A percentile compares a stretch with the other conserved stretches of the same genome.
Evolutionary conservation across 1,284 basidiomycete genomes (phyloP).

Genomic region (Sanghuangporus sanghuang): DNA sequence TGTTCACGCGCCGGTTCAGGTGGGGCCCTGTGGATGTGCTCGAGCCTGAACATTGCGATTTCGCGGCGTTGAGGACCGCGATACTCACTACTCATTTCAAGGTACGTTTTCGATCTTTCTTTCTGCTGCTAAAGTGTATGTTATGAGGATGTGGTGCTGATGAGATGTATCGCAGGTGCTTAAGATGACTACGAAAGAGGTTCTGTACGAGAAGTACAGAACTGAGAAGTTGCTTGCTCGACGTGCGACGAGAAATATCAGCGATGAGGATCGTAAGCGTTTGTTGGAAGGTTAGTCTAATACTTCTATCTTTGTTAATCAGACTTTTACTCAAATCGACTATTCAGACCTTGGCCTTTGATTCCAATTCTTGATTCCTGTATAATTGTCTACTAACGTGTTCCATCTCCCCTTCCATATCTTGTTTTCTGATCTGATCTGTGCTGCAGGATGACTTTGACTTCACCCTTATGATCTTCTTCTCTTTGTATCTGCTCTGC

Average conservation of each 20-base stretch:
- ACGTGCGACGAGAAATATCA: conserved; percentile 71
- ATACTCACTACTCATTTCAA: conserved; percentile 77
- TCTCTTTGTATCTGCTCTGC: not conserved
- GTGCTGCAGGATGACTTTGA: not conserved
- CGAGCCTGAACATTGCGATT: conserved; percentile 78
- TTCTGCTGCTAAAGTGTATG: not conserved
- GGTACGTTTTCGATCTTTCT: conserved; percentile 35
- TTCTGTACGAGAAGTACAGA: conserved; percentile 78
- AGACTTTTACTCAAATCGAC: not conserved
- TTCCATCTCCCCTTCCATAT: not conserved
- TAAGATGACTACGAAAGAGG: conserved; percentile 74
- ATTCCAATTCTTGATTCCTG: conserved; percentile 5
- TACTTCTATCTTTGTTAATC: conserved; percentile 16
- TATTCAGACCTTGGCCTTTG: conserved; percentile 39
- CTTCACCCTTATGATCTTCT: not conserved
- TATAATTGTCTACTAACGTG: not conserved
- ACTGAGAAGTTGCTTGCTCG: conserved; percentile 81
- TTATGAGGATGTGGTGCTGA: not conserved
- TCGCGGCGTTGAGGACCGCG: conserved; percentile 72
- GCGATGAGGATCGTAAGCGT: conserved; percentile 62
- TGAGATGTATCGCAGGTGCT: conserved; percentile 46
- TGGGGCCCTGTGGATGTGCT: conserved; percentile 84
- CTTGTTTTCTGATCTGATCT: not conserved
- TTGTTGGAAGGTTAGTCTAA: conserved; percentile 57
- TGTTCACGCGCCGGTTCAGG: conserved; percentile 69